Evolutionary conservation across 805 yeast genomes (phyloP).

Genomic region (Phaffomyces opuntiae): DNA sequence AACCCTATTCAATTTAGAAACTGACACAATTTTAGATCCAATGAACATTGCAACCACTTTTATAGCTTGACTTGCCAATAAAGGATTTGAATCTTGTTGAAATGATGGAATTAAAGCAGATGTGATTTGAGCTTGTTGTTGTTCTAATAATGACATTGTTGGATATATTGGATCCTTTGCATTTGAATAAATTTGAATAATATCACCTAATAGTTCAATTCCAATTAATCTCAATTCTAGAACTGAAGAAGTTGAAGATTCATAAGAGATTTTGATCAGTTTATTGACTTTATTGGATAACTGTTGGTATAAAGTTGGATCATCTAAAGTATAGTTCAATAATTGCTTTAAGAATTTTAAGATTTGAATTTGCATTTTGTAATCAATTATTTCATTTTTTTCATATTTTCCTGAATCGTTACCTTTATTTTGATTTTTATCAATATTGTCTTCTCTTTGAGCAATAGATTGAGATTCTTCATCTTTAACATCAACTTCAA

Average conservation of each 20-base stretch:
- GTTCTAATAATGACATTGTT: constrained; percentile 67
- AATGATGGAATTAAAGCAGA: constrained; percentile 89
- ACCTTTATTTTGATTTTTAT: constrained; percentile 9
- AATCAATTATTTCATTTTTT: constrained; percentile 44
- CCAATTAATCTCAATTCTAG: constrained; percentile 57
- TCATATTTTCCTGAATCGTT: background rate
- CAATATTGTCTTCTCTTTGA: constrained; percentile 14
- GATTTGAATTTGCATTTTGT: constrained; percentile 46
- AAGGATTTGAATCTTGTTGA: constrained; percentile 61
- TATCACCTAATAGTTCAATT: constrained; percentile 53
- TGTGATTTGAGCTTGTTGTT: constrained; percentile 90
- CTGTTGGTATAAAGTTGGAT: constrained; percentile 31
- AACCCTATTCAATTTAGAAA: constrained; percentile 45
- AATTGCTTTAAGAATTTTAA: constrained; percentile 40
- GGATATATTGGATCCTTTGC: constrained; percentile 68
- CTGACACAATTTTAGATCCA: constrained; percentile 47
- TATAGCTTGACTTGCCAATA: constrained; percentile 70
- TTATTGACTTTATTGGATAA: constrained; percentile 48
- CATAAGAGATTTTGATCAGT: constrained; percentile 68
- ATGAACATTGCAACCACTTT: constrained; percentile 72
- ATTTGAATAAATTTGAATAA: constrained; percentile 53
- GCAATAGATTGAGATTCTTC: constrained; percentile 43
- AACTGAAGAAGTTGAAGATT: constrained; percentile 72
- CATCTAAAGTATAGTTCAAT: constrained; percentile 32
- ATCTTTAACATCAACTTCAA: constrained; percentile 32